phyloP scores from a whole-genome alignment of 768 basidiomycete species.

The Tulasnella sp. region DNA sequence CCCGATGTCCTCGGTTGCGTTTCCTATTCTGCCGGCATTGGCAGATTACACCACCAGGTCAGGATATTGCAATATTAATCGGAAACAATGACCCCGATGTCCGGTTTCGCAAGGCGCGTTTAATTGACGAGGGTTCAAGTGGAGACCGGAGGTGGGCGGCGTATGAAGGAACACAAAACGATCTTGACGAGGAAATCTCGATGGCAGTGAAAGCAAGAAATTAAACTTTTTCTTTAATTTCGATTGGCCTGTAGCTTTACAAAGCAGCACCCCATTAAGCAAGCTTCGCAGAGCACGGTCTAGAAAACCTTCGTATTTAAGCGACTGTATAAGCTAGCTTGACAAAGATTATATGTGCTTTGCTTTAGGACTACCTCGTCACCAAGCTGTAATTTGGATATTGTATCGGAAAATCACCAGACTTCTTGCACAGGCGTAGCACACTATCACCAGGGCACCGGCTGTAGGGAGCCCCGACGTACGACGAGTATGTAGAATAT shows the following conservation, averaged over 20 bases:
- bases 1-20: neutral
- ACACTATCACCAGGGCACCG: too few relatives aligned
- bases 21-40: neutral
- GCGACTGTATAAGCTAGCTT: too few relatives aligned
- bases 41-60: neutral
- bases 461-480: neutral
- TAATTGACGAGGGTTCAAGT: neutral
- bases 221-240: neutral
- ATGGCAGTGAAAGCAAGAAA: neutral
- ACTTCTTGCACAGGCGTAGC: too few relatives aligned
- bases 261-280: too few relatives aligned
- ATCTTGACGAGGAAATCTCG: neutral
- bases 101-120: neutral
- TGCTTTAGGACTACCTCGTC: too few relatives aligned
- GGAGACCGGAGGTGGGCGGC: neutral
- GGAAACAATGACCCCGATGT: neutral
- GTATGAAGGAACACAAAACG: neutral
- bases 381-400: too few relatives aligned
- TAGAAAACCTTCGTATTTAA: too few relatives aligned
- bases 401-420: too few relatives aligned
- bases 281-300: too few relatives aligned
- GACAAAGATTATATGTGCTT: too few relatives aligned
- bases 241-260: too few relatives aligned
- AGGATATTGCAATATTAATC: neutral
- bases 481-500: too few relatives aligned